These are phyloP conservation scores for Aeschynomene evenia DNA, from an alignment of 306 rosid species.

Conservation along the genomic window DNA sequence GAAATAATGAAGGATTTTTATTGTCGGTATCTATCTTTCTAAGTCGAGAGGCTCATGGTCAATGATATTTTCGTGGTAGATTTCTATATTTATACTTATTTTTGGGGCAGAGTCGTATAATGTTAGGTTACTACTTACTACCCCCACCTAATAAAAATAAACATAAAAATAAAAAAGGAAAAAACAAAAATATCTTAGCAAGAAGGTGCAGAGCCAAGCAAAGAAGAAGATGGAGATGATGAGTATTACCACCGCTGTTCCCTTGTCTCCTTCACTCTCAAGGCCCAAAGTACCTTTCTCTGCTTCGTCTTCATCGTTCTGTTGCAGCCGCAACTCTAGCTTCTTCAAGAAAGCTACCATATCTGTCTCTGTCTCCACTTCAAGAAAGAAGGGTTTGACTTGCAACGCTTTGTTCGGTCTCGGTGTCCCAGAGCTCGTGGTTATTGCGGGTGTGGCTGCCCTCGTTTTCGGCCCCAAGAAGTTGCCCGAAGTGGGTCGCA, in stretches of 20 bases:
- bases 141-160: not conserved
- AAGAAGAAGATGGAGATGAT: conserved; percentile 23
- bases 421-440: conserved; percentile 88
- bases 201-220: not conserved
- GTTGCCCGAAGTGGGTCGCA: conserved; percentile 93
- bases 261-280: not conserved
- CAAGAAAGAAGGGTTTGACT: conserved; percentile 44
- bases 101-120: not conserved
- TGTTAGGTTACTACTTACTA: not conserved
- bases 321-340: not conserved
- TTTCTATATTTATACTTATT: not conserved
- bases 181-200: conserved; percentile 19
- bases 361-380: not conserved
- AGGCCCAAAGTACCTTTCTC: not conserved
- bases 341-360: not conserved
- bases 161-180: not conserved
- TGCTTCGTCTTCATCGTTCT: not conserved
- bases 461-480: conserved; percentile 92
- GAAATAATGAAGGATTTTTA: not conserved
- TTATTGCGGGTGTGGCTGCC: conserved; percentile 93
- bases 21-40: not conserved
- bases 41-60: not conserved
- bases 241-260: not conserved
- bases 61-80: too few relatives aligned
- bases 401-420: conserved; percentile 90